Conservation (phyloP, 2,329 filamentous ascomycete species). For the Zymoseptoria ardabiliae region DNA sequence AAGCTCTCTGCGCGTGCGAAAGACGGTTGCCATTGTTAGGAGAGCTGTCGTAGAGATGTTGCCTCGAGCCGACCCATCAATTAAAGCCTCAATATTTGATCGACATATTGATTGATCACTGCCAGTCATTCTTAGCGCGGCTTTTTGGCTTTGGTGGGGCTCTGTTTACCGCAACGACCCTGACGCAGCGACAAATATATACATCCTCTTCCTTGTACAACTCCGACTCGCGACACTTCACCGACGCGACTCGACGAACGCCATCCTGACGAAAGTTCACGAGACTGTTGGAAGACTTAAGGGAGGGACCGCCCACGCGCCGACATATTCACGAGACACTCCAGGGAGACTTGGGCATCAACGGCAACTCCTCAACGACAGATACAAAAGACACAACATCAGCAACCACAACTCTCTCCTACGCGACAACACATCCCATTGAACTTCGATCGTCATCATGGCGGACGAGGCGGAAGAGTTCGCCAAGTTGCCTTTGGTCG, state of each 20-base stretch:
- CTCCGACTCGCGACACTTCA: background rate
- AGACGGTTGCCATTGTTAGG: too few relatives aligned
- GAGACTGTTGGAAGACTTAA: background rate
- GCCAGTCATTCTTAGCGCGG: background rate
- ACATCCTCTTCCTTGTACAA: background rate
- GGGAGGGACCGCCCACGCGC: too few relatives aligned
- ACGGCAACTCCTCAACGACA: background rate
- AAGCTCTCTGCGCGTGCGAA: background rate
- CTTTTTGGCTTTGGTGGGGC: background rate
- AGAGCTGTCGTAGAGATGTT: too few relatives aligned
- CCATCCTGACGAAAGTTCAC: background rate
- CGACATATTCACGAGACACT: background rate
- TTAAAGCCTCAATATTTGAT: background rate
- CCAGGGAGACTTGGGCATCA: background rate
- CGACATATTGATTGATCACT: background rate
- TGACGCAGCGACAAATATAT: background rate
- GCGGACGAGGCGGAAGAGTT: conserved; percentile 76
- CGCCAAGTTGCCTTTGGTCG: conserved; percentile 66
- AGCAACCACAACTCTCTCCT: background rate
- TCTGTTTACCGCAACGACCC: background rate
- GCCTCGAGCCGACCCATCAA: too few relatives aligned
- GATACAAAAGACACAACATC: background rate
- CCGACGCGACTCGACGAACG: background rate
- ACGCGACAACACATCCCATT: background rate
- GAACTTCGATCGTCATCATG: conserved; percentile 45